Conservation (phyloP, 768 basidiomycete genomes). For the Lentinula guzmanii region DNA sequence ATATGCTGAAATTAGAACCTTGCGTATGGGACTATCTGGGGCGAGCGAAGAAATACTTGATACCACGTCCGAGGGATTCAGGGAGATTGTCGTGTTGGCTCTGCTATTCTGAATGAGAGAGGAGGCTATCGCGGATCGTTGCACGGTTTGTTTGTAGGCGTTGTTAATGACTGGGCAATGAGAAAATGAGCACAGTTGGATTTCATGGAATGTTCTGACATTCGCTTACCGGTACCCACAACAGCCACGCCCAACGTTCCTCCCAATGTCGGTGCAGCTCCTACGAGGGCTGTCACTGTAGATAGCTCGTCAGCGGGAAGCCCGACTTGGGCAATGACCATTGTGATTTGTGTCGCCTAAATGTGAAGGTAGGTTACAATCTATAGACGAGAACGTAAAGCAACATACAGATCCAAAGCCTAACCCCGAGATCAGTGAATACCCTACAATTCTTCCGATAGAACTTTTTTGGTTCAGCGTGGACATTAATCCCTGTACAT, state of each 20-base stretch:
- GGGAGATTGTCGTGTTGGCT: conserved; percentile 5
- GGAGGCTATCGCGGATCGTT: not conserved
- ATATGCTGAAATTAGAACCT: conserved; percentile 13
- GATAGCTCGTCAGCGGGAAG: conserved; percentile 16
- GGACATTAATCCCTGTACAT: conserved; percentile 16
- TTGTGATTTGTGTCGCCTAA: conserved; percentile 16
- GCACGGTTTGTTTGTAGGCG: conserved; percentile 11
- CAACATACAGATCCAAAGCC: conserved; percentile 18
- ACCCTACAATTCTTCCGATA: conserved; percentile 16
- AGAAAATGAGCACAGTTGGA: not conserved
- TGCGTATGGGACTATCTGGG: conserved; percentile 3
- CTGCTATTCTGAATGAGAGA: not conserved
- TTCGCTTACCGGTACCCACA: conserved; percentile 15
- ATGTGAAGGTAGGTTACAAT: not conserved
- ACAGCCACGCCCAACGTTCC: conserved; percentile 21
- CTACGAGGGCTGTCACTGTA: conserved; percentile 19
- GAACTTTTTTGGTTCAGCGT: conserved; percentile 16
- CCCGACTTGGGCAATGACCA: conserved; percentile 19
- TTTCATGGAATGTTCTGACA: no score
- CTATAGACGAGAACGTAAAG: not conserved
- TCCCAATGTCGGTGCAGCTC: conserved; percentile 14
- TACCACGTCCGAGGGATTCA: conserved; percentile 17
- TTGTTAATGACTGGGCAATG: conserved; percentile 17
- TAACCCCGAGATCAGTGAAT: conserved; percentile 16
- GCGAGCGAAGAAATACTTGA: conserved; percentile 10